phyloP scores from a whole-genome alignment of 108 stramenopile species.

The Fragilaria crotonensis region DNA sequence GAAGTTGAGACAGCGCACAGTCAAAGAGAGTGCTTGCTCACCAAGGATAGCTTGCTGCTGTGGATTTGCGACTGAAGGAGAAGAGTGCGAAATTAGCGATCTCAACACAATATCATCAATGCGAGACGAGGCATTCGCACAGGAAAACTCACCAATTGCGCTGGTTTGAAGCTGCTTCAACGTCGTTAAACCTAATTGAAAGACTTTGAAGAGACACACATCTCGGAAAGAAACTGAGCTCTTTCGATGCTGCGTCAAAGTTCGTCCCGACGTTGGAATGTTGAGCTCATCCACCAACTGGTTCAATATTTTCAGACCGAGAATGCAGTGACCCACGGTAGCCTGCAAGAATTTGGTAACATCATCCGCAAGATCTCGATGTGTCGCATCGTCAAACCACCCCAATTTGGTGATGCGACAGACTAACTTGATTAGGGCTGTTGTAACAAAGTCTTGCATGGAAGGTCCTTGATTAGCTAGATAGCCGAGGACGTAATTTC shows the following conservation, averaged over 20 bases:
- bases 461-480: conserved; percentile 88
- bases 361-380: conserved; percentile 91
- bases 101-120: neutral
- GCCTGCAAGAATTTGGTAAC: conserved; percentile 94
- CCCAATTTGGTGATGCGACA: conserved; percentile 97
- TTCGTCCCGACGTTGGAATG: conserved; percentile 87
- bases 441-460: conserved; percentile 84
- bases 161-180: conserved; percentile 87
- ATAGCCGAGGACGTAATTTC: conserved; percentile 94
- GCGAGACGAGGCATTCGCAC: neutral
- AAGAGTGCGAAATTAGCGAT: conserved; percentile 1
- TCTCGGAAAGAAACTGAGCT: conserved; percentile 96
- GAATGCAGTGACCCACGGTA: conserved; percentile 89
- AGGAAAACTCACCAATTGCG: conserved; percentile 58
- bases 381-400: conserved; percentile 93
- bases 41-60: conserved; percentile 74
- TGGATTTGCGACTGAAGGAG: conserved; percentile 42
- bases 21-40: conserved; percentile 80
- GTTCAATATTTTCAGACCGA: conserved; percentile 93
- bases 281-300: conserved; percentile 96
- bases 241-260: conserved; percentile 94
- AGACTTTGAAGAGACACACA: conserved; percentile 86
- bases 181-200: conserved; percentile 88
- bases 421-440: conserved; percentile 84
- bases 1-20: conserved; percentile 86